These are phyloP conservation scores for Didymellaceae sp. DNA, from an alignment of 2,329 filamentous ascomycete genomes.

Conservation along the genomic window DNA sequence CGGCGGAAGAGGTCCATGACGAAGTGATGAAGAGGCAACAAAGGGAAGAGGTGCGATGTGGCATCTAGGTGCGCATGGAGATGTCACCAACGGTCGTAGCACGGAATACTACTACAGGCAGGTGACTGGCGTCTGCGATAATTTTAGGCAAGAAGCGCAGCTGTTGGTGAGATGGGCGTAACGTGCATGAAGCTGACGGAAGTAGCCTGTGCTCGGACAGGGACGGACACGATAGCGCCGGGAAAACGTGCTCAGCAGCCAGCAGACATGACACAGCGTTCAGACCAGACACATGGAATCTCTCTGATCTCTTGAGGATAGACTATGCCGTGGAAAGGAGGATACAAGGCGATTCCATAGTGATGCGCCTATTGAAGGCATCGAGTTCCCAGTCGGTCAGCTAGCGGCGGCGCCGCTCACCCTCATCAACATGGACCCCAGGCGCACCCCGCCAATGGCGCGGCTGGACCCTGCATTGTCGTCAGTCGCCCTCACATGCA, in stretches of 20 bases:
- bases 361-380: conserved; percentile 21
- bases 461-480: conserved; percentile 25
- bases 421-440: conserved; percentile 3
- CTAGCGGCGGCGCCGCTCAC: conserved; percentile 4
- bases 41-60: conserved; percentile 2
- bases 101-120: neutral
- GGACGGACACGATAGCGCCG: conserved; percentile 12
- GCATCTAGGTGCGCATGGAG: neutral
- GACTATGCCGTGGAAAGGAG: neutral
- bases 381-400: conserved; percentile 14
- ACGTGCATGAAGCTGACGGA: conserved; percentile 21
- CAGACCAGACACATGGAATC: too few relatives aligned
- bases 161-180: conserved; percentile 5
- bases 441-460: conserved; percentile 23
- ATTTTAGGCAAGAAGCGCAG: neutral
- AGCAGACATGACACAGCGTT: neutral
- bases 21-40: neutral
- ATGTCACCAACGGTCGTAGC: neutral
- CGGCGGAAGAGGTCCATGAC: conserved; percentile 28
- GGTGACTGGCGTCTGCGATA: neutral
- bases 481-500: neutral
- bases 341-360: conserved; percentile 16
- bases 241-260: conserved; percentile 22
- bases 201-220: conserved; percentile 17
- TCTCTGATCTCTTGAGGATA: neutral